Percentiles rank a stretch among this genome's conserved stretches.
Conservation (phyloP, 108 stramenopile genomes). For the Cyclotella distinguenda region DNA sequence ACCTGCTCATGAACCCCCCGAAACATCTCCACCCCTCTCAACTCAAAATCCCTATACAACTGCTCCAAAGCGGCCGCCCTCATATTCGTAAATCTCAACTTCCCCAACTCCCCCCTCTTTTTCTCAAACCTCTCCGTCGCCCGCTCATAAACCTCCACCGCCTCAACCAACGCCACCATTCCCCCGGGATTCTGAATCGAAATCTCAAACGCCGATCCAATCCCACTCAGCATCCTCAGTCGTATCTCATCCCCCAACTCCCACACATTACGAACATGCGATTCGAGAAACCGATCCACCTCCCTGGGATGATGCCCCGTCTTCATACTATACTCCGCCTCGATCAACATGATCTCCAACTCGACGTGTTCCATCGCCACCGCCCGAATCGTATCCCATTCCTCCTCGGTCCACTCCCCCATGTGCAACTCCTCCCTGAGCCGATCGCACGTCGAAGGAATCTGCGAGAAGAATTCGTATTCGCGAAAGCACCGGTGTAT, state of each 20-base stretch:
- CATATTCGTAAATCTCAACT: conserved; percentile 84
- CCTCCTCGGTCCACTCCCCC: conserved; percentile 82
- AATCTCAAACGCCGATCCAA: conserved; percentile 82
- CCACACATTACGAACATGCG: conserved; percentile 91
- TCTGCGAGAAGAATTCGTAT: conserved; percentile 83
- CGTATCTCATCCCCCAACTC: conserved; percentile 90
- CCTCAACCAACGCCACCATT: conserved; percentile 89
- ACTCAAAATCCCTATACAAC: conserved; percentile 83
- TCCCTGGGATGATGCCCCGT: conserved; percentile 48
- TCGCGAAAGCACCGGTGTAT: conserved; percentile 81
- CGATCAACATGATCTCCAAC: conserved; percentile 83
- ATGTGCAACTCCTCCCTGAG: conserved; percentile 78
- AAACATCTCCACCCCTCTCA: conserved; percentile 75
- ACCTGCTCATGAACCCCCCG: conserved; percentile 61
- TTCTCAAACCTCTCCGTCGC: conserved; percentile 74
- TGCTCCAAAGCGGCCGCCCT: conserved; percentile 80
- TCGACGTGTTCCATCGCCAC: conserved; percentile 86
- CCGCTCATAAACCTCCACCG: conserved; percentile 84
- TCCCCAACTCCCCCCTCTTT: conserved; percentile 45
- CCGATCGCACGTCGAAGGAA: conserved; percentile 84
- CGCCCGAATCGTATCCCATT: conserved; percentile 81
- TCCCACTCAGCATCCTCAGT: conserved; percentile 73
- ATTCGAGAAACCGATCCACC: conserved; percentile 77
- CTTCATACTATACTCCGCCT: conserved; percentile 89
- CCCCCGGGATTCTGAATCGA: conserved; percentile 83